phyloP scores from a whole-genome alignment of 306 rosid genomes.

The Ochetophila trinervis region DNA sequence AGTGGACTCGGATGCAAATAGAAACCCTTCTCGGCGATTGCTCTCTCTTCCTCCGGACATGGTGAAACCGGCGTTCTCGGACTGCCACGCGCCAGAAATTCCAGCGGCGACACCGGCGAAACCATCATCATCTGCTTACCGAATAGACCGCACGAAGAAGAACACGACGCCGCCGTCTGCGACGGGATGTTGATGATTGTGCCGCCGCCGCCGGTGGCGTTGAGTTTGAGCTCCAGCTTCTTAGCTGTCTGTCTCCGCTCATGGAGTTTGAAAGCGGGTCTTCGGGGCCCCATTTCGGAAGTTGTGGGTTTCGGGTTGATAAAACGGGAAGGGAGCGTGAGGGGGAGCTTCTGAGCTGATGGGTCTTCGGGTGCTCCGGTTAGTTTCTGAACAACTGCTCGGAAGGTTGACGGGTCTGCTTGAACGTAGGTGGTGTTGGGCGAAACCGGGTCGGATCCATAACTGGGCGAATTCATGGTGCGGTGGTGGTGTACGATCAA shows the following conservation, averaged over 20 bases:
- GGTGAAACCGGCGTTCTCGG: constrained; percentile 56
- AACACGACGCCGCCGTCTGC: constrained; percentile 15
- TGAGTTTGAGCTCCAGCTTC: constrained; percentile 62
- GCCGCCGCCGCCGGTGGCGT: constrained; percentile 17
- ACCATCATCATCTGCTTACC: constrained; percentile 26
- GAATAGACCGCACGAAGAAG: constrained; percentile 8
- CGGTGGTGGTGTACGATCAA: not conserved
- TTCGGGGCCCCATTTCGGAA: constrained; percentile 43
- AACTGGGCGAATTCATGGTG: constrained; percentile 34
- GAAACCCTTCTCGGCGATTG: constrained; percentile 68
- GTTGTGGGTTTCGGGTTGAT: constrained; percentile 33
- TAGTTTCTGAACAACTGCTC: constrained; percentile 71
- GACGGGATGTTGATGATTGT: not conserved
- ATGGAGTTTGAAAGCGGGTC: constrained; percentile 67
- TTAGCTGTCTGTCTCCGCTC: constrained; percentile 65
- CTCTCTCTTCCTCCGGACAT: constrained; percentile 42
- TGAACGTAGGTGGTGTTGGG: constrained; percentile 84
- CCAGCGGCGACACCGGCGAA: constrained; percentile 84
- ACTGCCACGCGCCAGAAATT: constrained; percentile 58
- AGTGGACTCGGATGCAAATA: constrained; percentile 67
- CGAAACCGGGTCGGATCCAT: constrained; percentile 49
- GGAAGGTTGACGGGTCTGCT: constrained; percentile 77
- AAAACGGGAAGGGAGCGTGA: constrained; percentile 48
- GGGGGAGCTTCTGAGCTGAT: constrained; percentile 54
- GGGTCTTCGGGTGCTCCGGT: constrained; percentile 83